Evolutionary conservation across 2,329 filamentous ascomycete genomes (phyloP), one percentile per base, ranked within the genome.

Genomic region (Cercospora sp.): DNA sequence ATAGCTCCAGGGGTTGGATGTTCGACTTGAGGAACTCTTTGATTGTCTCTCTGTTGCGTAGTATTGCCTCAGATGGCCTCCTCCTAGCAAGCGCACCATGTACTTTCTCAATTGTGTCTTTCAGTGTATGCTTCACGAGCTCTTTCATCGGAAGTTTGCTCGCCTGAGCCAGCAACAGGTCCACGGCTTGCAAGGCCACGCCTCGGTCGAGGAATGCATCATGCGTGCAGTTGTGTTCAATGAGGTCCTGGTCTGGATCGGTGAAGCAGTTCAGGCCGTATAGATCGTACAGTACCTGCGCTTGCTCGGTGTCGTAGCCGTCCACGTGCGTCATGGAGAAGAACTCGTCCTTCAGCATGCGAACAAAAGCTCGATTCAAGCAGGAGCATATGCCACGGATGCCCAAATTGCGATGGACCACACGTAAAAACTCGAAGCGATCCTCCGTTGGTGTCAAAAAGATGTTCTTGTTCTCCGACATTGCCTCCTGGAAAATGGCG

Each of bases 121-220:
- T 96, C 64, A 99, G 84, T 65, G 98, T 93, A 16, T 93, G 95
- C 78, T 97, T 98, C 16, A 93, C 87, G 18, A 98, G 82, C 72
- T 98, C 95, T 75, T 94, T 97, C 82, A 97, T 91, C 23, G 92
- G 90, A 84, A 97, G 90, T 69, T 91, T 89, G 60, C 90, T 90
- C 2, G 92, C 92, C 67, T 97, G 88, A 40, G 88, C 84, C 75
- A 96, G 90, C 42, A 98, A 87, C 75, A 94, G 91, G 69, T 97
- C 91, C 10, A 97, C 88, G 59, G 97, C 86, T 71, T 91, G 89
- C 75, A 94, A 85, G 0, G 94, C 94, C 67, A 92, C 92, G 42
- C 88, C 86, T 73, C 90, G 90, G 77, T 97, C 93, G 1, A 98
- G 84, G 67, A 89, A 89, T 74, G 97, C 81, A 33, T 82, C 91